Percentiles rank a stretch among this genome's conserved stretches.
These are phyloP conservation scores for Stemphylium beticola DNA, from an alignment of 2,329 filamentous ascomycete genomes.

Conservation along the genomic window DNA sequence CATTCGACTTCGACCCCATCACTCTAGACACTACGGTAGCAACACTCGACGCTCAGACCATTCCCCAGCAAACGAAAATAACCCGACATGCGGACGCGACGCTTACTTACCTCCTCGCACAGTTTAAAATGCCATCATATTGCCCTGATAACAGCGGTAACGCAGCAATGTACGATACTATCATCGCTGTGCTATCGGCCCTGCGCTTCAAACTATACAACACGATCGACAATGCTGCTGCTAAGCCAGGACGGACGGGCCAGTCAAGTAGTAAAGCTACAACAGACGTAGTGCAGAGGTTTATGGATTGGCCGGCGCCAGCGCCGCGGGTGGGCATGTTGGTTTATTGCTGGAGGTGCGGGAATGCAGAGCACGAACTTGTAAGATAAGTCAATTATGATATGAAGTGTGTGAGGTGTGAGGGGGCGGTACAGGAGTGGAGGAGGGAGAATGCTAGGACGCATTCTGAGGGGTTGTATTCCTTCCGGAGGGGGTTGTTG, in stretches of 20 bases:
- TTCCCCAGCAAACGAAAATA: slow-evolving; percentile 17
- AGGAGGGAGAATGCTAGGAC: slow-evolving; percentile 17
- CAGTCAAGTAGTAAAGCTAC: slow-evolving; percentile 16
- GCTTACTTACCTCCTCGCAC: slow-evolving; percentile 10
- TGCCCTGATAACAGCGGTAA: slow-evolving; percentile 17
- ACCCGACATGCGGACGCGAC: slow-evolving; percentile 2
- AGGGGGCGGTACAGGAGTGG: slow-evolving; percentile 6
- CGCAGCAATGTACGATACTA: slow-evolving; percentile 21
- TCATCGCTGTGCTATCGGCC: slow-evolving; percentile 17
- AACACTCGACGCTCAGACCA: slow-evolving; percentile 21
- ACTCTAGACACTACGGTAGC: slow-evolving; percentile 18
- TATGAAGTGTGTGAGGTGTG: slow-evolving; percentile 13
- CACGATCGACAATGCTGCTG: background rate
- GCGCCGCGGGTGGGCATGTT: slow-evolving; percentile 16
- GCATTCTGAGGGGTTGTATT: slow-evolving; percentile 13
- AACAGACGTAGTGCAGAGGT: slow-evolving; percentile 10
- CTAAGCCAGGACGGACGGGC: slow-evolving; percentile 16
- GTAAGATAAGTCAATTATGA: slow-evolving; percentile 8
- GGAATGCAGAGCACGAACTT: slow-evolving; percentile 7
- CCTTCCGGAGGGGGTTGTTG: background rate
- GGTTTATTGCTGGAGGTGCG: slow-evolving; percentile 18
- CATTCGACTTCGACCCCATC: slow-evolving; percentile 18
- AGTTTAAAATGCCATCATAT: slow-evolving; percentile 5
- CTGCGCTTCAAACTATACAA: slow-evolving; percentile 16
- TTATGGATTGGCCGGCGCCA: slow-evolving; percentile 23